Evolutionary conservation across 2,329 filamentous ascomycete species (phyloP).

Genomic region (Xylaria multiplex): DNA sequence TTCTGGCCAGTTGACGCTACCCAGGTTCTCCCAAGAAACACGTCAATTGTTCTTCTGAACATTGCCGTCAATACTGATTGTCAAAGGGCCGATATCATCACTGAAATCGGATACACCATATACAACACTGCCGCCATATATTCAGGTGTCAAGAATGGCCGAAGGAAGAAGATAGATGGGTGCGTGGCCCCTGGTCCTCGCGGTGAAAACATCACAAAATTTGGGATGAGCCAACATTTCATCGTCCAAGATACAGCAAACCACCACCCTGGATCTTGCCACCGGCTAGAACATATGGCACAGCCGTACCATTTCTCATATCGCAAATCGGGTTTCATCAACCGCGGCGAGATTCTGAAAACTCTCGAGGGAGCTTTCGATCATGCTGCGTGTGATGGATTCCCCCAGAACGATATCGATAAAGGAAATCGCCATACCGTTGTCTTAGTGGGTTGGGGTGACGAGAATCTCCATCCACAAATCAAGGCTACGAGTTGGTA

Average conservation of each 20-base stretch:
- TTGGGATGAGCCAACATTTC: slow-evolving; percentile 21
- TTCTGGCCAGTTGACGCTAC: slow-evolving; percentile 16
- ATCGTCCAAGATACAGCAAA: slow-evolving; percentile 31
- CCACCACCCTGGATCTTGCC: slow-evolving; percentile 34
- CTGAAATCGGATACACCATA: slow-evolving; percentile 33
- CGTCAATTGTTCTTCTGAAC: slow-evolving; percentile 32
- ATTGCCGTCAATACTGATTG: slow-evolving; percentile 27
- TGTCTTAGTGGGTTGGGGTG: slow-evolving; percentile 31
- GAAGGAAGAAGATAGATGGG: slow-evolving; percentile 2
- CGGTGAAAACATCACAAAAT: slow-evolving; percentile 28
- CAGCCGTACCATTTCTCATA: slow-evolving; percentile 36
- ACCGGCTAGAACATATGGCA: slow-evolving; percentile 13
- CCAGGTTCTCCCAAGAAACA: background rate
- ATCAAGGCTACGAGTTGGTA: slow-evolving; percentile 28
- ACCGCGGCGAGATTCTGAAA: background rate
- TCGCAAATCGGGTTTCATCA: slow-evolving; percentile 24
- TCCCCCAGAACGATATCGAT: background rate
- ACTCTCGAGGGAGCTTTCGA: slow-evolving; percentile 22
- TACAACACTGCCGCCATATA: slow-evolving; percentile 29
- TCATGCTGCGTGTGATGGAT: slow-evolving; percentile 7
- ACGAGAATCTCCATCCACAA: slow-evolving; percentile 12
- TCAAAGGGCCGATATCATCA: slow-evolving; percentile 14
- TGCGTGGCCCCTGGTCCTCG: slow-evolving; percentile 28
- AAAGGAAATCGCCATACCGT: slow-evolving; percentile 15
- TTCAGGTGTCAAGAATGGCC: background rate